phyloP scores from a whole-genome alignment of 441 rosid genomes.

The Breynia disticha region DNA sequence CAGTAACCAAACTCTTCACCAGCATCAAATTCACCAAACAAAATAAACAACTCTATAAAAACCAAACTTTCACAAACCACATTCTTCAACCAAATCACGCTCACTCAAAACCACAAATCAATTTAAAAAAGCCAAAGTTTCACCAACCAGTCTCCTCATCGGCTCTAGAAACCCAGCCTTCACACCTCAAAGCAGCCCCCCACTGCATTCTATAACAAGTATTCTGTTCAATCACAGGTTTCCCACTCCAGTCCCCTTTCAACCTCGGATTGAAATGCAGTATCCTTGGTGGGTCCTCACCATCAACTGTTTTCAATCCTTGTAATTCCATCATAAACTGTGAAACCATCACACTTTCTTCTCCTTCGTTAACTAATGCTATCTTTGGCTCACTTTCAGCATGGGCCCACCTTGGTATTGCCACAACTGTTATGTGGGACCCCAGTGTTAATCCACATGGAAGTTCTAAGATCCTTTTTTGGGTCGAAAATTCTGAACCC shows the following conservation, averaged over 20 bases:
- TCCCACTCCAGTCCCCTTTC: conserved; percentile 92
- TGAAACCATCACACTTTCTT: conserved; percentile 51
- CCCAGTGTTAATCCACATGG: conserved; percentile 91
- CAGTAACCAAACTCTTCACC: too few relatives aligned
- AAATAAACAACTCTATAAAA: neutral
- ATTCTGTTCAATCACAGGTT: conserved; percentile 88
- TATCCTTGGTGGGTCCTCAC: conserved; percentile 91
- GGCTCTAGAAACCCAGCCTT: conserved; percentile 66
- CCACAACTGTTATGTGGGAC: conserved; percentile 78
- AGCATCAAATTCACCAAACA: neutral
- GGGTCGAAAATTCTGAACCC: conserved; percentile 46
- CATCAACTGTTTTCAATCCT: conserved; percentile 77
- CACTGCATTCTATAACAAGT: conserved; percentile 97
- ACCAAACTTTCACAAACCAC: too few relatives aligned
- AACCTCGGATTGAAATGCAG: conserved; percentile 86
- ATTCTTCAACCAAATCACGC: too few relatives aligned
- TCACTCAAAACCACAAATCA: neutral
- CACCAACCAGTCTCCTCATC: conserved; percentile 73
- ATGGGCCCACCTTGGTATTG: conserved; percentile 67
- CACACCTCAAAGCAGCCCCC: conserved; percentile 76
- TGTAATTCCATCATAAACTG: conserved; percentile 92
- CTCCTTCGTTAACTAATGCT: conserved; percentile 43
- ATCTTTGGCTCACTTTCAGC: conserved; percentile 63
- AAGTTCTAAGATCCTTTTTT: conserved; percentile 46
- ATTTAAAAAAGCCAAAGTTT: neutral